Conservation (phyloP, 2,329 filamentous ascomycete genomes). For the Claviceps paspali region DNA sequence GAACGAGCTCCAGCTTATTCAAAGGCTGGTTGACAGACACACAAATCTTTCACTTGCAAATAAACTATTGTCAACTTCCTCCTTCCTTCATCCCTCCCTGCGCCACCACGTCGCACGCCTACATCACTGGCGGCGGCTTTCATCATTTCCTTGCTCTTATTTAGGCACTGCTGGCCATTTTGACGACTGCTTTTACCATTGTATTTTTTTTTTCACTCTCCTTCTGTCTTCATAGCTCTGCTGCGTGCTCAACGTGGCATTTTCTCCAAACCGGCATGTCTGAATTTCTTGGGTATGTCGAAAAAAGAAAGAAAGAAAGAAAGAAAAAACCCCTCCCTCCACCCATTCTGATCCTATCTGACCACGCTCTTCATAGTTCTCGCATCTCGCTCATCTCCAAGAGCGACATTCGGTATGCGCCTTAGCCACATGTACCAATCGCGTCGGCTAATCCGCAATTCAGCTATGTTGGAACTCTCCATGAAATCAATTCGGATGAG, state of each 20-base stretch:
- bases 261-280: slow-evolving; percentile 29
- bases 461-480: slow-evolving; percentile 89
- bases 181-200: slow-evolving; percentile 9
- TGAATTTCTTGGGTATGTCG: slow-evolving; percentile 42
- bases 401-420: slow-evolving; percentile 80
- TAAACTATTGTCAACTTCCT: slow-evolving; percentile 8
- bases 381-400: slow-evolving; percentile 94
- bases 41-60: slow-evolving; percentile 20
- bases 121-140: slow-evolving; percentile 1
- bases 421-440: slow-evolving; percentile 5
- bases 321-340: not conserved
- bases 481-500: slow-evolving; percentile 95
- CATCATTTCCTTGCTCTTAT: not conserved
- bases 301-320: no score
- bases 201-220: slow-evolving; percentile 11
- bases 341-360: not conserved
- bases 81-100: slow-evolving; percentile 3
- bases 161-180: slow-evolving; percentile 9
- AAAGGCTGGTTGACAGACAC: slow-evolving; percentile 10
- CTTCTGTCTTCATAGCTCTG: slow-evolving; percentile 9
- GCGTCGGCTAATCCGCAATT: slow-evolving; percentile 18
- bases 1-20: slow-evolving; percentile 15
- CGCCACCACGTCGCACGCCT: slow-evolving; percentile 2
- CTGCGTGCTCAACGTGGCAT: slow-evolving; percentile 28
- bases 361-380: slow-evolving; percentile 40